phyloP scores from a whole-genome alignment of 208 protist species.

The Leishmania tropica region DNA sequence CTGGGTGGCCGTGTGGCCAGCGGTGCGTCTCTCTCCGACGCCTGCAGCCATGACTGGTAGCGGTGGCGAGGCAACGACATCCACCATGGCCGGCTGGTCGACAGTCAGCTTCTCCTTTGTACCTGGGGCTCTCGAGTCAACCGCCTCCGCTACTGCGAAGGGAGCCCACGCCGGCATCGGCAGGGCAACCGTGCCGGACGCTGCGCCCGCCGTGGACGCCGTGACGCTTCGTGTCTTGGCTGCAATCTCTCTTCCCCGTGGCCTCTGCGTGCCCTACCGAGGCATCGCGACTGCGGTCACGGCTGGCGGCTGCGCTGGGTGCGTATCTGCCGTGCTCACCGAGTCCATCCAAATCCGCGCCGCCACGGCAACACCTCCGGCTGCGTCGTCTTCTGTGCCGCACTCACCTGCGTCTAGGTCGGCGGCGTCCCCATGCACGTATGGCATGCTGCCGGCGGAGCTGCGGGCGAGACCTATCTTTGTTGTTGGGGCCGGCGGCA shows the following conservation, averaged over 20 bases:
- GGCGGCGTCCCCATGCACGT: not conserved
- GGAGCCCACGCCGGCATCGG: not conserved
- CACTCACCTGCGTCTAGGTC: not conserved
- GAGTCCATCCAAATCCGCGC: slow-evolving; percentile 3
- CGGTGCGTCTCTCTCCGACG: not conserved
- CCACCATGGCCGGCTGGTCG: not conserved
- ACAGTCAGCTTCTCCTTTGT: slow-evolving; percentile 11
- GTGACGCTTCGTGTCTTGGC: slow-evolving; percentile 5
- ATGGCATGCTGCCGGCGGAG: not conserved
- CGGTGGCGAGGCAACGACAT: not conserved
- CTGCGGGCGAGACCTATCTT: slow-evolving; percentile 70
- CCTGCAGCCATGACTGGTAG: not conserved
- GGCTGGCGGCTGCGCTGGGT: not conserved
- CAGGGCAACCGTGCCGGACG: not conserved
- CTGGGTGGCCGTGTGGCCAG: not conserved
- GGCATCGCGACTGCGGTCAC: too few relatives aligned
- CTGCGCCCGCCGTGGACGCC: not conserved
- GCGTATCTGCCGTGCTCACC: slow-evolving; percentile 8
- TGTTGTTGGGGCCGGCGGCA: slow-evolving; percentile 98
- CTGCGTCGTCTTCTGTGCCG: not conserved
- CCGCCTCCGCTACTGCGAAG: not conserved
- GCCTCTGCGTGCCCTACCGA: not conserved
- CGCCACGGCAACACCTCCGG: not conserved
- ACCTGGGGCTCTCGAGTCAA: not conserved
- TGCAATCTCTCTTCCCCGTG: slow-evolving; percentile 16